phyloP scores from a whole-genome alignment of 805 yeast species.

The Zygotorulaspora sp. region DNA sequence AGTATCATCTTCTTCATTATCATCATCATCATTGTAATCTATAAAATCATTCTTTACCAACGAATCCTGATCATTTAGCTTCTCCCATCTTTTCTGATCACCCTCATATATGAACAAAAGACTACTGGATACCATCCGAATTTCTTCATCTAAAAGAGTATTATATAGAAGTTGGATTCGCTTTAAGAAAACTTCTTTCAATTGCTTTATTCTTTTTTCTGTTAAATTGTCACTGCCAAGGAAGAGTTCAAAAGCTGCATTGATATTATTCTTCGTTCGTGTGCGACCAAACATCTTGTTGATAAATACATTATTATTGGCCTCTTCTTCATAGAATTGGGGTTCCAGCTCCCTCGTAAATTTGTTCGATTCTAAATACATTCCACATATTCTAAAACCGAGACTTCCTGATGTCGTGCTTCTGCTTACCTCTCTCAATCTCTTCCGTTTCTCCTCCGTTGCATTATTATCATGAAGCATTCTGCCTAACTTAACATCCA shows the following conservation, averaged over 20 bases:
- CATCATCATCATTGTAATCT: constrained; percentile 33
- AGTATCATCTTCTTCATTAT: constrained; percentile 32
- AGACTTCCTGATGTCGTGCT: constrained; percentile 78
- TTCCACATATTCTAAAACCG: constrained; percentile 80
- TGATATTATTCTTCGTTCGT: constrained; percentile 42
- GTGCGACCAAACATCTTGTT: constrained; percentile 71
- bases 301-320: constrained; percentile 45
- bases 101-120: constrained; percentile 71
- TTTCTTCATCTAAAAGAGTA: constrained; percentile 57
- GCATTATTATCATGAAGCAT: constrained; percentile 61
- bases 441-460: constrained; percentile 50
- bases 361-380: constrained; percentile 48
- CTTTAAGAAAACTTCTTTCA: constrained; percentile 46
- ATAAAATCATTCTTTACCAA: constrained; percentile 33
- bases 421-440: constrained; percentile 61
- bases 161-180: constrained; percentile 64
- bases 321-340: constrained; percentile 19
- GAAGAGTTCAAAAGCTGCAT: constrained; percentile 43
- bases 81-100: constrained; percentile 52
- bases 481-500: constrained; percentile 82
- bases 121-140: constrained; percentile 67
- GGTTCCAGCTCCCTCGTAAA: constrained; percentile 19
- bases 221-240: constrained; percentile 40
- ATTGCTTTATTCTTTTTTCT: constrained; percentile 31
- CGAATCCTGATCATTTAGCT: constrained; percentile 40